These are phyloP conservation scores for Globisporangium ultimum DNA, from an alignment of 352 stramenopile species.

Conservation along the genomic window DNA sequence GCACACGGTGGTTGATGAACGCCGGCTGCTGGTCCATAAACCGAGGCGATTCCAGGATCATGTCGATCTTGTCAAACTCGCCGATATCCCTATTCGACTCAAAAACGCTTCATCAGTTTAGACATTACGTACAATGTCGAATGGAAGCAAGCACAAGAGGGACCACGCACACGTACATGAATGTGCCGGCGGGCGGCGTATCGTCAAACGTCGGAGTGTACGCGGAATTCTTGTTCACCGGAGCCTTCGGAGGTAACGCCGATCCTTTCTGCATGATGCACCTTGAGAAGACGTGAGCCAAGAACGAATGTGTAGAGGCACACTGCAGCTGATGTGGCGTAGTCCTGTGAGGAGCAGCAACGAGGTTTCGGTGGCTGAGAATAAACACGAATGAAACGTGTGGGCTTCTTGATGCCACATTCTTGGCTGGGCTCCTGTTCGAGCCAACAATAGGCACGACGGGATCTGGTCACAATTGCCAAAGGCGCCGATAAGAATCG, in stretches of 20 bases:
- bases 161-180: conserved; percentile 11
- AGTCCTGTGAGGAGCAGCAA: too few relatives aligned
- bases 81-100: conserved; percentile 13
- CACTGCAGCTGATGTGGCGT: too few relatives aligned
- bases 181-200: conserved; percentile 6
- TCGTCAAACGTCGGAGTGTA: conserved; percentile 12
- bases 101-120: conserved; percentile 3
- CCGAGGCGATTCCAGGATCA: conserved; percentile 16
- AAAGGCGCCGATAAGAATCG: conserved; percentile 8
- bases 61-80: conserved; percentile 22
- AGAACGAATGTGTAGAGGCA: background rate
- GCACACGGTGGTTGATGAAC: conserved; percentile 15
- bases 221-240: background rate
- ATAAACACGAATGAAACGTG: background rate
- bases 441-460: background rate
- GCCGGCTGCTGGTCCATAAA: background rate
- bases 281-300: background rate
- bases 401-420: background rate
- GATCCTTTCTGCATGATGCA: conserved; percentile 8
- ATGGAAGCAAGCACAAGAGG: background rate
- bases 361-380: too few relatives aligned
- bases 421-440: too few relatives aligned
- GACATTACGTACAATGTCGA: too few relatives aligned
- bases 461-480: too few relatives aligned
- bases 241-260: conserved; percentile 3